Evolutionary conservation across 1,284 basidiomycete species (phyloP).

Genomic region (Gymnopus androsaceus): DNA sequence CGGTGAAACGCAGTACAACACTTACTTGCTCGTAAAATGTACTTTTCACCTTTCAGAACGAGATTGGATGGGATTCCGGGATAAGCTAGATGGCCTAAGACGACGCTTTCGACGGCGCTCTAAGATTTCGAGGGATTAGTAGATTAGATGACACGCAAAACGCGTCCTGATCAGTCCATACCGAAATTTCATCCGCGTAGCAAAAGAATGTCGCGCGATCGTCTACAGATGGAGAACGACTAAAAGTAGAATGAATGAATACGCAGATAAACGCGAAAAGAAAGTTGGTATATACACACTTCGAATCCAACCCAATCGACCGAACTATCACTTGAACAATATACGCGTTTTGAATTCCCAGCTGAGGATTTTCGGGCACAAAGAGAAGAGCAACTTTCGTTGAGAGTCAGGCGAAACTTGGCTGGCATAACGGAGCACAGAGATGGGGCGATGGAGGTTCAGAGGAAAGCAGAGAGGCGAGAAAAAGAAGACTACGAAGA

Average conservation of each 20-base stretch:
- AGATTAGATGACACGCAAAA: too few species aligned
- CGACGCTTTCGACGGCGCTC: neutral
- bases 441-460: too few species aligned
- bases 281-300: neutral
- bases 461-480: too few species aligned
- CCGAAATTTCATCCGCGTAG: slow-evolving; percentile 8
- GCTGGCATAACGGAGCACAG: neutral
- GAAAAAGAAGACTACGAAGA: too few species aligned
- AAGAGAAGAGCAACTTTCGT: slow-evolving; percentile 4
- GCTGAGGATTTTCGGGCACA: neutral
- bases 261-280: neutral
- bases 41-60: neutral
- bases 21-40: slow-evolving; percentile 5
- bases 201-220: slow-evolving; percentile 7
- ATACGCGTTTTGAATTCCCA: neutral
- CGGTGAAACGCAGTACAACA: neutral
- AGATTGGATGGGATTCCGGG: neutral
- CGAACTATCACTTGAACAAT: slow-evolving; percentile 5
- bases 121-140: neutral
- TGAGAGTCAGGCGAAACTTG: slow-evolving; percentile 5
- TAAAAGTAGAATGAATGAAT: neutral
- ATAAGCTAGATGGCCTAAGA: slow-evolving; percentile 3
- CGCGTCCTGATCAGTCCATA: neutral
- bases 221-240: slow-evolving; percentile 5
- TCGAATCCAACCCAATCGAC: neutral